phyloP scores from a whole-genome alignment of 345 rosid species.

The Eucalyptus regnans region DNA sequence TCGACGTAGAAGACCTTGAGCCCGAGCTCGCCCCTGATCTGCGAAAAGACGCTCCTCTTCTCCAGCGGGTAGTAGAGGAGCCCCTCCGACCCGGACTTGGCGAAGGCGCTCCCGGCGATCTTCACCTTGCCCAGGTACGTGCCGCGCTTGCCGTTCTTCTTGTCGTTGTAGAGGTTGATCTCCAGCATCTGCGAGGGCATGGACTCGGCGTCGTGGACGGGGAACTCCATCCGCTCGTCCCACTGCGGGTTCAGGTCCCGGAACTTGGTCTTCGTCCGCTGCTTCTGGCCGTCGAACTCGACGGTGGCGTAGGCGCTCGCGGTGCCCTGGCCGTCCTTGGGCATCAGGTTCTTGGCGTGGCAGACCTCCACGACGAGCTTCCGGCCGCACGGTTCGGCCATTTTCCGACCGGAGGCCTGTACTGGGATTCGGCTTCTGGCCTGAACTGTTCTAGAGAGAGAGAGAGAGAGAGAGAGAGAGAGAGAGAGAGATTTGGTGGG shows the following conservation, averaged over 20 bases:
- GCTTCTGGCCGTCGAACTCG: conserved; percentile 75
- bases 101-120: conserved; percentile 48
- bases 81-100: conserved; percentile 46
- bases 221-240: conserved; percentile 83
- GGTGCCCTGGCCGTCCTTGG: conserved; percentile 90
- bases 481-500: background rate
- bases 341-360: conserved; percentile 80
- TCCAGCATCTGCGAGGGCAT: conserved; percentile 56
- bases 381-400: conserved; percentile 46
- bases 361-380: conserved; percentile 73
- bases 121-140: conserved; percentile 75
- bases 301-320: conserved; percentile 79
- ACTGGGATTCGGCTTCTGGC: background rate
- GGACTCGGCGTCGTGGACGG: conserved; percentile 46
- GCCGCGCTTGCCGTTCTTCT: conserved; percentile 52
- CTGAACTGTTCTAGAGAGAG: background rate
- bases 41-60: conserved; percentile 85
- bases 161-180: conserved; percentile 75
- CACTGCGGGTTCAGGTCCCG: conserved; percentile 83
- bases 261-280: conserved; percentile 71
- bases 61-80: conserved; percentile 74
- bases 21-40: conserved; percentile 77
- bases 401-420: background rate
- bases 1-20: conserved; percentile 61
- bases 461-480: background rate